Evolutionary conservation across 331 rosid species (phyloP), one percentile per base, ranked within the genome.

Genomic region (Malus hybrid): DNA sequence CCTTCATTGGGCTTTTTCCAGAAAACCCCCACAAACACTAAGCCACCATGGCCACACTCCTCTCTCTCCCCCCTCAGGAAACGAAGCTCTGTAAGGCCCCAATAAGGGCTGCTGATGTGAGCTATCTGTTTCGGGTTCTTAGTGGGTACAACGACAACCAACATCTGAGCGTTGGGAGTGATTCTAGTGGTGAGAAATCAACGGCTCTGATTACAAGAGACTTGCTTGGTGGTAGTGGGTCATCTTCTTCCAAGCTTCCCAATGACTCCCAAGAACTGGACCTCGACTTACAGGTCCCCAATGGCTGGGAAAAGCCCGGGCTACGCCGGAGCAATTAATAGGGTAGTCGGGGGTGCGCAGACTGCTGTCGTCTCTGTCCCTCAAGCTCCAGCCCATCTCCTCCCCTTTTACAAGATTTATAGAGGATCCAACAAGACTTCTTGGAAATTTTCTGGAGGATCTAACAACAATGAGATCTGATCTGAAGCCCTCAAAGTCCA

Each of bases 281-380:
- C 96, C 99, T 95, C 78, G 99, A 95, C 36, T 84, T 90, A 53
- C 96, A 92, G 87, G 98, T 95, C 24, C 99, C 99, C 5, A 82
- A 2, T 79, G 99, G 98, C 72, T 95, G 97, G 93, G 99, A 92
- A 57, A 95, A 87, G 75, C 89, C n/a, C n/a, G n/a, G n/a, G n/a
- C n/a, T n/a, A n/a, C n/a, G n/a, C n/a, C n/a, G n/a, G n/a, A n/a
- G n/a, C n/a, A n/a, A n/a, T n/a, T n/a, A n/a, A n/a, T n/a, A n/a
- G n/a, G n/a, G n/a, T n/a, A n/a, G n/a, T n/a, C n/a, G n/a, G n/a
- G n/a, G n/a, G n/a, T n/a, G n/a, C n/a, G n/a, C n/a, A n/a, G n/a
- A n/a, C n/a, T n/a, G n/a, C n/a, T n/a, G n/a, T n/a, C n/a, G n/a
- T n/a, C n/a, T n/a, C n/a, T n/a, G n/a, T n/a, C n/a, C n/a, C n/a